Conservation (phyloP, 1,284 basidiomycete species). For the Apiotrichum laibachii region DNA sequence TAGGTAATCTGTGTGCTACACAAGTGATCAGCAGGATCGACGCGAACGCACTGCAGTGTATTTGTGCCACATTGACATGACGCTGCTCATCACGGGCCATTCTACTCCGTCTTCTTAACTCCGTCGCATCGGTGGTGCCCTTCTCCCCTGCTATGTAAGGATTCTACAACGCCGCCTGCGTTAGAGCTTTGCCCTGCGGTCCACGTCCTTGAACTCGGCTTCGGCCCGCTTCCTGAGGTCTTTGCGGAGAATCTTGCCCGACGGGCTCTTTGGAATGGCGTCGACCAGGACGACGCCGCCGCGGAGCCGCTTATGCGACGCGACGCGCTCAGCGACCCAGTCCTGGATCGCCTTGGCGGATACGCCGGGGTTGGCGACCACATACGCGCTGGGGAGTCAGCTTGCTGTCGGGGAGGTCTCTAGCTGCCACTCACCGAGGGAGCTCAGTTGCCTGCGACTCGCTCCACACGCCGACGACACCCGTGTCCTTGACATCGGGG, state of each 20-base stretch:
- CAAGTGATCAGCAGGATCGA: too few relatives aligned
- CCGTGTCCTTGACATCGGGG: constrained; percentile 65
- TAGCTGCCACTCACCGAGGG: constrained; percentile 53
- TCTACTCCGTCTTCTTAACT: too few relatives aligned
- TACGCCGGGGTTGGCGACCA: constrained; percentile 4
- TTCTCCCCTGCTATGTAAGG: too few relatives aligned
- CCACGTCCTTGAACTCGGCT: constrained; percentile 9
- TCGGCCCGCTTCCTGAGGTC: constrained; percentile 18
- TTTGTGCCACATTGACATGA: too few relatives aligned
- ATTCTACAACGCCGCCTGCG: too few relatives aligned
- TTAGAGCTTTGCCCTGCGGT: neutral
- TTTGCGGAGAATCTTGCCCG: constrained; percentile 46
- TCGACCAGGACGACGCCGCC: constrained; percentile 55
- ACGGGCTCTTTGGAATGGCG: constrained; percentile 52
- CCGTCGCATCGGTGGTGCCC: too few relatives aligned
- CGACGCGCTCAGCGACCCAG: constrained; percentile 39
- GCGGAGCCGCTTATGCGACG: constrained; percentile 53
- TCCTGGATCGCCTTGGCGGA: neutral
- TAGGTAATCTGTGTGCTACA: too few relatives aligned
- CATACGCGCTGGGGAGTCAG: neutral
- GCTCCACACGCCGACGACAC: constrained; percentile 66
- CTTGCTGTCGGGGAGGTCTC: too few relatives aligned
- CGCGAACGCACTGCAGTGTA: too few relatives aligned
- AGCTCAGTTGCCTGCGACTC: constrained; percentile 68
- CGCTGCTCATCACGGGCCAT: too few relatives aligned